These are phyloP conservation scores for Exophiala alcalophila DNA, from an alignment of 2,329 filamentous ascomycete species.

Conservation along the genomic window DNA sequence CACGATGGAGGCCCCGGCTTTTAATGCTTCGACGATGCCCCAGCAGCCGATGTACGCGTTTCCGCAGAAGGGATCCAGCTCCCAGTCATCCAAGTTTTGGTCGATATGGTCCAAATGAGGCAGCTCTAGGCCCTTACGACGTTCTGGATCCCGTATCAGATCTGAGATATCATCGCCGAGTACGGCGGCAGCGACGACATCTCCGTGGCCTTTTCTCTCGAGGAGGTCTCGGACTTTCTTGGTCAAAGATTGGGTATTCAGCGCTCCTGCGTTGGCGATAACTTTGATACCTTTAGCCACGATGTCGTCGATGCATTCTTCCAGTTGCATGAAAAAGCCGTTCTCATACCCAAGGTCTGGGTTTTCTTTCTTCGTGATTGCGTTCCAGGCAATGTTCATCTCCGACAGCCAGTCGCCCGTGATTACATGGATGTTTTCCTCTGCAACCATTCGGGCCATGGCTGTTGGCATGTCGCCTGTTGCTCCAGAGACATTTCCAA, in stretches of 20 bases:
- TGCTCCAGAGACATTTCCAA: conserved; percentile 15
- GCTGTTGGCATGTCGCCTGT: conserved; percentile 11
- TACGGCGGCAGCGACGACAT: conserved; percentile 1
- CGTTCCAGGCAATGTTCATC: conserved; percentile 48
- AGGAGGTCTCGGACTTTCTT: conserved; percentile 10
- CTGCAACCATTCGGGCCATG: conserved; percentile 9
- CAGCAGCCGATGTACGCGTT: conserved; percentile 52
- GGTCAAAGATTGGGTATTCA: conserved; percentile 9
- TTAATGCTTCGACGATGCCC: conserved; percentile 35
- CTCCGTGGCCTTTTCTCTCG: background rate
- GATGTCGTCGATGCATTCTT: conserved; percentile 7
- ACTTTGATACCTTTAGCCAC: conserved; percentile 23
- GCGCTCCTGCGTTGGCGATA: conserved; percentile 27
- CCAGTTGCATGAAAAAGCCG: conserved; percentile 27
- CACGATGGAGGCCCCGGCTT: conserved; percentile 34
- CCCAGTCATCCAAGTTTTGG: conserved; percentile 4
- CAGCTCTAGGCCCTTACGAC: background rate
- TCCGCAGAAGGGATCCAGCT: conserved; percentile 5
- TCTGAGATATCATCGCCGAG: conserved; percentile 5
- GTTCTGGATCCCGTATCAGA: background rate
- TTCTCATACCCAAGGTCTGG: conserved; percentile 29
- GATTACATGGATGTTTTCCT: conserved; percentile 46
- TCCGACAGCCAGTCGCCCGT: conserved; percentile 54
- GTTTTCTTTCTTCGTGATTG: conserved; percentile 30
- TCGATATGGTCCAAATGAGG: conserved; percentile 4